Conservation (phyloP, 1,139 yeast genomes). For the Blastobotrys aristatus region DNA sequence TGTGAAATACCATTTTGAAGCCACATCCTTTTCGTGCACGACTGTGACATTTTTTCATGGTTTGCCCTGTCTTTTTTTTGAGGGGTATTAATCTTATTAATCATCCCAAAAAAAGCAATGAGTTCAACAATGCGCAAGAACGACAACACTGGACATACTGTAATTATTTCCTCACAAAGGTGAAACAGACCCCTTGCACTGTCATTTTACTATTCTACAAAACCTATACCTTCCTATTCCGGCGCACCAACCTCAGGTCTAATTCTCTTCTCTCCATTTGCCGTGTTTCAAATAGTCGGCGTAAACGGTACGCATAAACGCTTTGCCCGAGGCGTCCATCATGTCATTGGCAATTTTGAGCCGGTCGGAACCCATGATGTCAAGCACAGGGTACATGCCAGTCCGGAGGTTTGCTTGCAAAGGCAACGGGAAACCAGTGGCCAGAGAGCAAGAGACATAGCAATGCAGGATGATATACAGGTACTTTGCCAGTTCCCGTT, state of each 20-base stretch:
- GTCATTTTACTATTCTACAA: too few relatives aligned
- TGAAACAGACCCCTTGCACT: too few relatives aligned
- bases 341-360: slow-evolving; percentile 58
- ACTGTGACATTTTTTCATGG: too few relatives aligned
- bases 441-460: slow-evolving; percentile 46
- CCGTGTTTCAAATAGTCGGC: slow-evolving; percentile 72
- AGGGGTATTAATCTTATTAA: too few relatives aligned
- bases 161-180: too few relatives aligned
- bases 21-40: too few relatives aligned
- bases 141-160: too few relatives aligned
- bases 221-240: background rate
- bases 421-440: slow-evolving; percentile 43
- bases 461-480: slow-evolving; percentile 58
- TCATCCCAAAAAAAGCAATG: too few relatives aligned
- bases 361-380: slow-evolving; percentile 63
- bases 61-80: too few relatives aligned
- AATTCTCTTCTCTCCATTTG: slow-evolving; percentile 72
- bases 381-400: slow-evolving; percentile 62
- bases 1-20: too few relatives aligned
- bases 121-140: too few relatives aligned
- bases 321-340: slow-evolving; percentile 68
- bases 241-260: too few relatives aligned
- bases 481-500: slow-evolving; percentile 56
- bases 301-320: slow-evolving; percentile 62
- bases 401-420: slow-evolving; percentile 49